Evolutionary conservation across 1,284 basidiomycete genomes (phyloP).

Genomic region (Coniophora puteana): DNA sequence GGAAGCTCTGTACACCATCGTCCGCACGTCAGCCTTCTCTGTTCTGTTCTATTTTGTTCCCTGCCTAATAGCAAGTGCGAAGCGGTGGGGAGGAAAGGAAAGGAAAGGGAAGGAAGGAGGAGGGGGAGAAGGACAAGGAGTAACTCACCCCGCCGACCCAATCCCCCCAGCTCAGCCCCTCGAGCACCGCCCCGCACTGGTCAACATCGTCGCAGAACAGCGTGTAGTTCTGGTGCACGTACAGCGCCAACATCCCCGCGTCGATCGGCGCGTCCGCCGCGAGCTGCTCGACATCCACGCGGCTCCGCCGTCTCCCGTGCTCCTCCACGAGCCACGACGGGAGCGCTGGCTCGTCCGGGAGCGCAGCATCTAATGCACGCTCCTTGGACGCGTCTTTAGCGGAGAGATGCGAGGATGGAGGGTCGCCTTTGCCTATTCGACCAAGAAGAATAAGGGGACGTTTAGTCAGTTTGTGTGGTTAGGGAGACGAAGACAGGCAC

Average conservation of each 20-base stretch:
- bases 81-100: too few relatives aligned
- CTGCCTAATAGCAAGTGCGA: too few relatives aligned
- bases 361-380: constrained; percentile 45
- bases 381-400: constrained; percentile 57
- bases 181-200: constrained; percentile 67
- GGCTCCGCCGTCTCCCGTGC: constrained; percentile 67
- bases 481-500: not conserved
- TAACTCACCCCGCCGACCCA: constrained; percentile 66
- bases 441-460: constrained; percentile 5
- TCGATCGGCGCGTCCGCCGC: constrained; percentile 91
- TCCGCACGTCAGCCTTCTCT: too few relatives aligned
- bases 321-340: constrained; percentile 50
- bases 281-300: constrained; percentile 75
- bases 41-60: too few relatives aligned
- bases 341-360: constrained; percentile 49
- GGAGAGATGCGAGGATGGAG: constrained; percentile 45
- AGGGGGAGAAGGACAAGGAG: constrained; percentile 4
- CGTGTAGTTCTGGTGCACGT: constrained; percentile 91
- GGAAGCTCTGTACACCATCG: constrained; percentile 69
- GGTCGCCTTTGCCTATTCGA: constrained; percentile 81
- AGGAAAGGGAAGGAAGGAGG: too few relatives aligned
- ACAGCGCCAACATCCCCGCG: constrained; percentile 82
- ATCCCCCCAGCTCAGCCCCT: constrained; percentile 83
- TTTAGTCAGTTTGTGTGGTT: constrained; percentile 8
- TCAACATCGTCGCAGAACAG: constrained; percentile 81